phyloP scores from a whole-genome alignment of 2,329 filamentous ascomycete species.

The Bipolaris zeicola region DNA sequence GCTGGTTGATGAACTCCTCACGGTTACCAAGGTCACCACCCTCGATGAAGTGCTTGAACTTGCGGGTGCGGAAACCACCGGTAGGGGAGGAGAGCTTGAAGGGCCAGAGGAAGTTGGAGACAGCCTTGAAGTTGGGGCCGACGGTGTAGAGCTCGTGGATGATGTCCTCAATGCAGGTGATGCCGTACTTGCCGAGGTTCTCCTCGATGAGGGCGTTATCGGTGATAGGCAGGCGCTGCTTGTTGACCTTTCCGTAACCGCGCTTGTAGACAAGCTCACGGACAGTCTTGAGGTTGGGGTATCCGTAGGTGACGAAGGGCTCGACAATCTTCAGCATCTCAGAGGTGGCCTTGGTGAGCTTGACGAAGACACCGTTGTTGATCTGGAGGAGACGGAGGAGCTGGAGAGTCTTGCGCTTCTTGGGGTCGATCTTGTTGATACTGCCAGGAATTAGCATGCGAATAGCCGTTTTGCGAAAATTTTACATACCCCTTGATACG shows the following conservation, averaged over 20 bases:
- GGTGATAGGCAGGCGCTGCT: conserved; percentile 95
- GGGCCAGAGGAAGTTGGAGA: conserved; percentile 99
- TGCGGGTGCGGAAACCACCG: conserved; percentile 93
- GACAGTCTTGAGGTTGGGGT: conserved; percentile 98
- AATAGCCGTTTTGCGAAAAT: too few relatives aligned
- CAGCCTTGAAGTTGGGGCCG: conserved; percentile 98
- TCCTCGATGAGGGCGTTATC: conserved; percentile 98
- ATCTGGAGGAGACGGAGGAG: conserved; percentile 99
- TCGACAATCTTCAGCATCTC: conserved; percentile 98
- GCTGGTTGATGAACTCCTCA: conserved; percentile 95
- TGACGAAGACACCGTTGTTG: conserved; percentile 99
- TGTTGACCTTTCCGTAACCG: conserved; percentile 98
- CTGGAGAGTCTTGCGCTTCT: conserved; percentile 99
- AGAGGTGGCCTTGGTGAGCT: conserved; percentile 93
- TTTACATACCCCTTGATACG: conserved; percentile 90
- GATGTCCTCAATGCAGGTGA: conserved; percentile 98
- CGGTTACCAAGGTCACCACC: conserved; percentile 99
- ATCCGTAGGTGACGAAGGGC: conserved; percentile 98
- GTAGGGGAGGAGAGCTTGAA: conserved; percentile 99
- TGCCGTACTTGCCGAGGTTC: conserved; percentile 88
- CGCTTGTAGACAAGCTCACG: conserved; percentile 99
- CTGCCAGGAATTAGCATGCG: conserved; percentile 51
- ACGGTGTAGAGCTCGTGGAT: conserved; percentile 99
- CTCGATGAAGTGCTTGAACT: conserved; percentile 99
- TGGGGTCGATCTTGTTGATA: conserved; percentile 99